These are phyloP conservation scores for Thermomucor indicae-seudaticae DNA, from an alignment of 371 early-diverging fungal genomes.

Conservation along the genomic window DNA sequence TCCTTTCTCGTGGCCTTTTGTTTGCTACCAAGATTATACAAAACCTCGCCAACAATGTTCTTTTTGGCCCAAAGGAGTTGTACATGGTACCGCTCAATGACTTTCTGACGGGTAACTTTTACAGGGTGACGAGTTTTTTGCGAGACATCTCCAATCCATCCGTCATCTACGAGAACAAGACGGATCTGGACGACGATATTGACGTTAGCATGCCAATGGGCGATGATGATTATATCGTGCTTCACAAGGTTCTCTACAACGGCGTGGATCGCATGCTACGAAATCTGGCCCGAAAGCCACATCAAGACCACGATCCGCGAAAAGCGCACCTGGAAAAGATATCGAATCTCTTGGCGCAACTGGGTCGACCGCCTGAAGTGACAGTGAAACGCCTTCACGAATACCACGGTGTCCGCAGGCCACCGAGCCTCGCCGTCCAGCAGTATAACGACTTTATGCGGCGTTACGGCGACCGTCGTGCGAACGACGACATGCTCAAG, in stretches of 20 bases:
- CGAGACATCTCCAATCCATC: slow-evolving; percentile 45
- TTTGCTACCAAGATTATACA: slow-evolving; percentile 93
- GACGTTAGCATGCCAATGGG: slow-evolving; percentile 34
- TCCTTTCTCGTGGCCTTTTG: slow-evolving; percentile 67
- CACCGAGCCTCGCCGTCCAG: slow-evolving; percentile 53
- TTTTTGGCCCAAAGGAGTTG: slow-evolving; percentile 88
- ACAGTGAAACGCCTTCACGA: slow-evolving; percentile 17
- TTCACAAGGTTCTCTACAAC: slow-evolving; percentile 35
- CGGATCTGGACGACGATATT: neutral
- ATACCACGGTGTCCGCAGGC: slow-evolving; percentile 54
- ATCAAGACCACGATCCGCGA: no score
- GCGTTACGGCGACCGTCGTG: slow-evolving; percentile 62
- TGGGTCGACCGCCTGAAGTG: slow-evolving; percentile 73
- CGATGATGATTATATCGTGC: slow-evolving; percentile 31
- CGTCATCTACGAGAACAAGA: neutral
- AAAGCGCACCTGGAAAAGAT: slow-evolving; percentile 67
- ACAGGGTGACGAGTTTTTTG: slow-evolving; percentile 52
- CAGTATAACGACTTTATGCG: slow-evolving; percentile 77
- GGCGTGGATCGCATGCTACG: slow-evolving; percentile 36
- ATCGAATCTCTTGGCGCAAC: slow-evolving; percentile 75
- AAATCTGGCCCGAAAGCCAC: slow-evolving; percentile 16
- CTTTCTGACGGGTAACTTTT: slow-evolving; percentile 70
- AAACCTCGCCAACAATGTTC: slow-evolving; percentile 91
- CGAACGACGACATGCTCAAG: slow-evolving; percentile 58
- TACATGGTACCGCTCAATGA: slow-evolving; percentile 83